Conservation (phyloP, 1,284 basidiomycete species). For the Malassezia arunalokei region DNA sequence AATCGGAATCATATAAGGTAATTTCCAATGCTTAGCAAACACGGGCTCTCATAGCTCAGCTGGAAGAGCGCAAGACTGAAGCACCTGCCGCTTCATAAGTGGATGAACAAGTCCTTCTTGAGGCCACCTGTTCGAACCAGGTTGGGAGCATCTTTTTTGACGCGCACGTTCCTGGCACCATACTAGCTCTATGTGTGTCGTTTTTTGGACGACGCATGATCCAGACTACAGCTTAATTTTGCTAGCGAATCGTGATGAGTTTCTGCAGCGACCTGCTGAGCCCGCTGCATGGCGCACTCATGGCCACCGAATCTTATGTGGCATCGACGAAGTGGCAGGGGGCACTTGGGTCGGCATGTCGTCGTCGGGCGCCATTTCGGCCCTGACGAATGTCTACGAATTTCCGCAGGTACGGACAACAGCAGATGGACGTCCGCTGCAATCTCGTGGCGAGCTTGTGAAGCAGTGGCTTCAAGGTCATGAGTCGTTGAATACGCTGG, state of each 20-base stretch:
- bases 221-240: constrained; percentile 9
- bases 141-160: constrained; percentile 15
- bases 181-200: constrained; percentile 8
- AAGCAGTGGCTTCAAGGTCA: background rate
- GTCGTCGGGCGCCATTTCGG: constrained; percentile 1
- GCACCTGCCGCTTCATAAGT: constrained; percentile 9
- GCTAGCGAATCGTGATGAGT: constrained; percentile 12
- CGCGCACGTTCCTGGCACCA: background rate
- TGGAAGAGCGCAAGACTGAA: constrained; percentile 21
- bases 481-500: background rate
- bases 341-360: constrained; percentile 14
- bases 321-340: constrained; percentile 3
- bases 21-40: background rate
- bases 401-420: background rate
- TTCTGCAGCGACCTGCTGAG: constrained; percentile 1
- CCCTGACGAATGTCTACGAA: constrained; percentile 11
- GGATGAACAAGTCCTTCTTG: constrained; percentile 15
- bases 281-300: constrained; percentile 7
- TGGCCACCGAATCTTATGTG: constrained; percentile 3
- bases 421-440: background rate
- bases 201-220: constrained; percentile 7
- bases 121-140: constrained; percentile 21
- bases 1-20: background rate
- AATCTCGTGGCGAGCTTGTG: constrained; percentile 11
- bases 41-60: constrained; percentile 9